Evolutionary conservation across 306 rosid genomes (phyloP).

Genomic region (Castanea sativa): DNA sequence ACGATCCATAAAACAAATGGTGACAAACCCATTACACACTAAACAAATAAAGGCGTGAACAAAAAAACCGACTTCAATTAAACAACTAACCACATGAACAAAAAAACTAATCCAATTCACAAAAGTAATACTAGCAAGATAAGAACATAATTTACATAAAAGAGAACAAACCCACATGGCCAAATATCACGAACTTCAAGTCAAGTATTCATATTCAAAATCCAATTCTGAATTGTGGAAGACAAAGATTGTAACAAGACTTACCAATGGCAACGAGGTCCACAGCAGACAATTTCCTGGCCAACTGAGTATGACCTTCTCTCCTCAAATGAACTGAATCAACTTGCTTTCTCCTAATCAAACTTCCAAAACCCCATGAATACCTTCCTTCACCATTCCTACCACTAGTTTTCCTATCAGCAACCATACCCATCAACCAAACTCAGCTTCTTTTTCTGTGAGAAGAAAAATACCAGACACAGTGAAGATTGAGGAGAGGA

Average conservation of each 20-base stretch:
- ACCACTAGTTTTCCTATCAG: background rate
- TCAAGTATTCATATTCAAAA: background rate
- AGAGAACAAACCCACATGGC: background rate
- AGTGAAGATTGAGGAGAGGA: too few relatives aligned
- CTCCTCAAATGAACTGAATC: conserved; percentile 48
- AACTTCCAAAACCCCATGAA: conserved; percentile 41
- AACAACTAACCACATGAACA: background rate
- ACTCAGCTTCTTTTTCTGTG: background rate
- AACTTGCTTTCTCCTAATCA: conserved; percentile 61
- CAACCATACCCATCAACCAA: conserved; percentile 22
- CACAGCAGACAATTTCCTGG: conserved; percentile 49
- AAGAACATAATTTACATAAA: background rate
- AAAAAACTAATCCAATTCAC: background rate
- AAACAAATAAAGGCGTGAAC: background rate
- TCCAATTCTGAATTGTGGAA: background rate
- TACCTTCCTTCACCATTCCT: conserved; percentile 20
- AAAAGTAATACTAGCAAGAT: background rate
- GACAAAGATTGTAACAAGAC: background rate
- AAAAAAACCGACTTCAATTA: background rate
- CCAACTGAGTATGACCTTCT: conserved; percentile 41
- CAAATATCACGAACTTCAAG: background rate
- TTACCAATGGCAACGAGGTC: conserved; percentile 71
- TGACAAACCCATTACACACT: background rate
- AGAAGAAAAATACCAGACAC: background rate
- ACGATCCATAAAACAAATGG: background rate